phyloP scores from a whole-genome alignment of 2,329 filamentous ascomycete genomes.

The Waltergamsia citrina region DNA sequence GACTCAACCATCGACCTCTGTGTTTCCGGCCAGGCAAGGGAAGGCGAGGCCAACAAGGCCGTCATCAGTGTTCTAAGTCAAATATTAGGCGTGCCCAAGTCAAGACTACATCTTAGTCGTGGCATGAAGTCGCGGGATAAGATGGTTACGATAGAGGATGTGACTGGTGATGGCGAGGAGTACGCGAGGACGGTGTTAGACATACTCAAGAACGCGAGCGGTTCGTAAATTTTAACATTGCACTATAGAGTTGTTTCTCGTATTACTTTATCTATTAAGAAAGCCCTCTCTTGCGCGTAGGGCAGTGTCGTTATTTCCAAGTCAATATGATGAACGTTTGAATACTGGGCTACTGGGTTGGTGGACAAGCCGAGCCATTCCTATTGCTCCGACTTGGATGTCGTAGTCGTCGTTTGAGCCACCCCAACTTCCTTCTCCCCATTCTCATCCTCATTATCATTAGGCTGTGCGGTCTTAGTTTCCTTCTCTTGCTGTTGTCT shows the following conservation, averaged over 20 bases:
- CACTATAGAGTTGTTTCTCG: too few relatives aligned
- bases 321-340: too few relatives aligned
- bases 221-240: conserved; percentile 5
- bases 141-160: conserved; percentile 35
- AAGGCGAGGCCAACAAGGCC: conserved; percentile 62
- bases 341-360: too few relatives aligned
- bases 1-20: conserved; percentile 52
- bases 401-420: too few relatives aligned
- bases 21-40: conserved; percentile 53
- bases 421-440: too few relatives aligned
- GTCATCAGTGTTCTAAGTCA: conserved; percentile 53
- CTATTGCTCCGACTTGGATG: too few relatives aligned
- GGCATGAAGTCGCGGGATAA: conserved; percentile 59
- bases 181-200: conserved; percentile 16
- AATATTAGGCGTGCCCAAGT: conserved; percentile 51
- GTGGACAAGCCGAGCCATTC: too few relatives aligned
- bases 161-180: conserved; percentile 18
- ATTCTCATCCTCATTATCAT: too few relatives aligned
- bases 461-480: too few relatives aligned
- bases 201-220: conserved; percentile 15
- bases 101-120: conserved; percentile 50
- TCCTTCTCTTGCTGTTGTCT: background rate
- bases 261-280: background rate
- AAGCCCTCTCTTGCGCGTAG: too few relatives aligned
- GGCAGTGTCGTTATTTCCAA: too few relatives aligned